Percentiles rank a stretch among this genome's conserved stretches.
phyloP scores from a whole-genome alignment of 208 protist genomes.

The Histomonas meleagridis region DNA sequence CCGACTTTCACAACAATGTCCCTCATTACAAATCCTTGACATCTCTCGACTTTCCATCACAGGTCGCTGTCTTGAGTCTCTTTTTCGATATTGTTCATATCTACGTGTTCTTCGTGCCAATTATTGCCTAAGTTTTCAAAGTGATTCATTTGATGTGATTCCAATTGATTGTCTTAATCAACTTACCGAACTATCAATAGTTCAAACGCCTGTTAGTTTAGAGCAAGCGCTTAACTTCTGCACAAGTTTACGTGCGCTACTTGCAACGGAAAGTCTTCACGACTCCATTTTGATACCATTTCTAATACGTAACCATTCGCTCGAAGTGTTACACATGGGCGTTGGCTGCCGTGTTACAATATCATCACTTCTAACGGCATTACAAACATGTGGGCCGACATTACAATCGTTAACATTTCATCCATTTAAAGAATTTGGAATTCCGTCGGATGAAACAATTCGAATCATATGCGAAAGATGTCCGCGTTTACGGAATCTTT shows the following conservation, averaged over 20 bases:
- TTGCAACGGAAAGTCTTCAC: neutral
- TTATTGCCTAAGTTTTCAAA: neutral
- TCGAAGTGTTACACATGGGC: constrained; percentile 13
- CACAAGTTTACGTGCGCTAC: neutral
- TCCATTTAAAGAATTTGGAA: neutral
- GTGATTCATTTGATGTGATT: neutral
- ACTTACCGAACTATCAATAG: neutral
- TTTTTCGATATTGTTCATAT: neutral
- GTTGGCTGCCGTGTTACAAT: neutral
- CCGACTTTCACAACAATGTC: constrained; percentile 2
- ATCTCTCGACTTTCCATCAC: neutral
- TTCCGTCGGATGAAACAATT: neutral
- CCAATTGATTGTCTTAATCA: neutral
- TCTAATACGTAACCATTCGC: neutral
- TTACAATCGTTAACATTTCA: constrained; percentile 7
- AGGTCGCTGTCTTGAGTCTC: neutral
- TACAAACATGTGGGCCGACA: neutral
- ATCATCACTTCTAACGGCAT: neutral
- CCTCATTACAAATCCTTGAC: constrained; percentile 22
- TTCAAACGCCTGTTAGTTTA: neutral
- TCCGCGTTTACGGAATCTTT: neutral
- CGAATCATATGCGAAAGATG: neutral
- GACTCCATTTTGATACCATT: constrained; percentile 5
- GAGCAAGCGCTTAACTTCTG: neutral
- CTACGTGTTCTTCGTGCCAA: neutral